Conservation (phyloP, 139 green algal genomes). For the Asterochloris erici region DNA sequence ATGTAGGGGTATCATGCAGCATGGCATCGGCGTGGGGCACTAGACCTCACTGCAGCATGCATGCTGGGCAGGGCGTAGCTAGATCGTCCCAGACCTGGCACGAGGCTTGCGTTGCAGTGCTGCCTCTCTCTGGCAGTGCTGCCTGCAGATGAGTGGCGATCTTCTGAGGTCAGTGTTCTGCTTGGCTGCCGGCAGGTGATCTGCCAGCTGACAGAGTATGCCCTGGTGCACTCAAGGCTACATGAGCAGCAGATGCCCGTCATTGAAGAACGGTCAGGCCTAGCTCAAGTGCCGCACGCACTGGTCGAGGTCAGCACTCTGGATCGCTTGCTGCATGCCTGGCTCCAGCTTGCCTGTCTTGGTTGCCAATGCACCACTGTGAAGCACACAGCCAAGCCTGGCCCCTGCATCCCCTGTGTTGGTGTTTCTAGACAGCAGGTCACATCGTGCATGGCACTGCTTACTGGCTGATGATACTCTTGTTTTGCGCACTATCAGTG, state of each 20-base stretch:
- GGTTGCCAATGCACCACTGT: background rate
- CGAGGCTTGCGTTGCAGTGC: too few species aligned
- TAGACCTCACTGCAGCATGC: too few species aligned
- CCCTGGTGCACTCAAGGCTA: slow-evolving; percentile 21
- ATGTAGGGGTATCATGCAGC: too few species aligned
- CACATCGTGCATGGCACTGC: background rate
- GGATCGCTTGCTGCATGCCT: background rate
- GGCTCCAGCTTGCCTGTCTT: too few species aligned
- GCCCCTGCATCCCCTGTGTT: too few species aligned
- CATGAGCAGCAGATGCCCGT: slow-evolving; percentile 17
- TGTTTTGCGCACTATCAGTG: background rate
- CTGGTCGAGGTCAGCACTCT: slow-evolving; percentile 2
- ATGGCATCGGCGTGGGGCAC: too few species aligned
- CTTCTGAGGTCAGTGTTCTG: background rate
- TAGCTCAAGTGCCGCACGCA: slow-evolving; percentile 13
- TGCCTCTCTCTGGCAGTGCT: too few species aligned
- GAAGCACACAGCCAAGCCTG: too few species aligned
- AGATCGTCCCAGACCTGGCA: too few species aligned
- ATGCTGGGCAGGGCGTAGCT: too few species aligned
- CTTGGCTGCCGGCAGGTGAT: slow-evolving; percentile 28
- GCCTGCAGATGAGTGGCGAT: too few species aligned
- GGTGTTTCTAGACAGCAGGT: background rate
- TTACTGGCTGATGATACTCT: background rate
- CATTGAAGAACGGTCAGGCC: slow-evolving; percentile 36
- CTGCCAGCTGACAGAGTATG: slow-evolving; percentile 32